These are phyloP conservation scores for Phoenix dactylifera DNA, from an alignment of 176 grass and related monocot species.

Conservation along the genomic window DNA sequence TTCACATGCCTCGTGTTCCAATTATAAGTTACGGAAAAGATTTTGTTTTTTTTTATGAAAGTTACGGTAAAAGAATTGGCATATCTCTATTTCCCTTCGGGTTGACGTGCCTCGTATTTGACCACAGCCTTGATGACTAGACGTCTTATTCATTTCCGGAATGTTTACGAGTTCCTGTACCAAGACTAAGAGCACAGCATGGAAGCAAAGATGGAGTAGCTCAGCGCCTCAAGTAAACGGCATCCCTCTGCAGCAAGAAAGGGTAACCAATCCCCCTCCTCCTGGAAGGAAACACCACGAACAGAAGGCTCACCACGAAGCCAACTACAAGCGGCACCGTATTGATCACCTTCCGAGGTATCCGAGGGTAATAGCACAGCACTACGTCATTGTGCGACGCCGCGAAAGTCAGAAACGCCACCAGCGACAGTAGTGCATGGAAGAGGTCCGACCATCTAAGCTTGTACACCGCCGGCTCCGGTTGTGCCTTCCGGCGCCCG, in stretches of 20 bases:
- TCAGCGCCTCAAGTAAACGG: slow-evolving; percentile 43
- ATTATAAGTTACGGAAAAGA: too few relatives aligned
- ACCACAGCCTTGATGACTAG: too few relatives aligned
- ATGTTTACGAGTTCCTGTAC: too few relatives aligned
- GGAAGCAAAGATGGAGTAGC: neutral
- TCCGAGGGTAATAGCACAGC: slow-evolving; percentile 48
- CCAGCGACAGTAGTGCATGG: slow-evolving; percentile 52
- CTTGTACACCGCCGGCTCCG: slow-evolving; percentile 38
- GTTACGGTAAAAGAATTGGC: too few relatives aligned
- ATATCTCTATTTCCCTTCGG: too few relatives aligned
- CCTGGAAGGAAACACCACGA: slow-evolving; percentile 78
- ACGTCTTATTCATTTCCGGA: too few relatives aligned
- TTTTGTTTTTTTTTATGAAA: too few relatives aligned
- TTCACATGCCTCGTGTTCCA: too few relatives aligned
- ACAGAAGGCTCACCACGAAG: slow-evolving; percentile 66
- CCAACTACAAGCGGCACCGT: slow-evolving; percentile 62
- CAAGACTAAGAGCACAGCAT: too few relatives aligned
- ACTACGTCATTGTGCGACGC: slow-evolving; percentile 73
- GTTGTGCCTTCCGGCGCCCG: slow-evolving; percentile 18
- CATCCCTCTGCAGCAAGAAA: slow-evolving; percentile 60
- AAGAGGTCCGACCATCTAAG: slow-evolving; percentile 70
- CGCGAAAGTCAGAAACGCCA: slow-evolving; percentile 66
- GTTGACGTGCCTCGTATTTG: too few relatives aligned
- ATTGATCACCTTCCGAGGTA: slow-evolving; percentile 66
- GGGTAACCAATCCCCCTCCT: slow-evolving; percentile 80